Evolutionary conservation across 1,139 yeast genomes (phyloP).

Genomic region (Saccharomycopsis hybrid): DNA sequence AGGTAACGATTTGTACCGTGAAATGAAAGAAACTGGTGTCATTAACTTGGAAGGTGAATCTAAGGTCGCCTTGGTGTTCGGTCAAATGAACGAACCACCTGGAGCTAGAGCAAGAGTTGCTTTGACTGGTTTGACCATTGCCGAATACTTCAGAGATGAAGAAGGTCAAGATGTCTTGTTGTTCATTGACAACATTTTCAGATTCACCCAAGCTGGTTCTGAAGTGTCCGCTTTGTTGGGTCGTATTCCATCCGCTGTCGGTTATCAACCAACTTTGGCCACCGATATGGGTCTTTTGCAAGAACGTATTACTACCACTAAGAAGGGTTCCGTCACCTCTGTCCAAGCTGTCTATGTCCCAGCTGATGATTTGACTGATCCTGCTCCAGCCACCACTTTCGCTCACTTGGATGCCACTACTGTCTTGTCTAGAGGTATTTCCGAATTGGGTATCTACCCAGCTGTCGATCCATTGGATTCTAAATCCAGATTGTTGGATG

Average conservation of each 20-base stretch:
- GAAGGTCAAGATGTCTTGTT: slow-evolving; percentile 99
- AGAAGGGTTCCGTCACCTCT: slow-evolving; percentile 99
- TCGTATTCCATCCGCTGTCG: slow-evolving; percentile 99
- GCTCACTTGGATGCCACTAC: slow-evolving; percentile 99
- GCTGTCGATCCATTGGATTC: slow-evolving; percentile 99
- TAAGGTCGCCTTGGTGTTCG: slow-evolving; percentile 98
- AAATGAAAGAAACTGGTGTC: slow-evolving; percentile 99
- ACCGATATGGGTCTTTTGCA: slow-evolving; percentile 99
- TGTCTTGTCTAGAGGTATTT: slow-evolving; percentile 98
- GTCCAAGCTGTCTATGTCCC: slow-evolving; percentile 99
- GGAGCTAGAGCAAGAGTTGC: slow-evolving; percentile 99
- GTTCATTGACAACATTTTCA: slow-evolving; percentile 99
- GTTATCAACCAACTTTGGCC: slow-evolving; percentile 99
- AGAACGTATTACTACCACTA: slow-evolving; percentile 99
- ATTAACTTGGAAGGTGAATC: slow-evolving; percentile 99
- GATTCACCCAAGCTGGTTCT: slow-evolving; percentile 99
- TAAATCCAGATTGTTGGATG: slow-evolving; percentile 97
- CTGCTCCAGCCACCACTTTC: slow-evolving; percentile 99
- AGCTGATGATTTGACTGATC: slow-evolving; percentile 99
- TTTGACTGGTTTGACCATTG: slow-evolving; percentile 98
- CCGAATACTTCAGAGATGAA: slow-evolving; percentile 99
- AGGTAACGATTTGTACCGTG: slow-evolving; percentile 99
- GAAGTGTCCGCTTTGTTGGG: slow-evolving; percentile 99
- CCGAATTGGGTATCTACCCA: slow-evolving; percentile 99
- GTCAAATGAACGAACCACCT: slow-evolving; percentile 99